Evolutionary conservation across 75 land plant species (phyloP).

Genomic region (Picea sitchensis): DNA sequence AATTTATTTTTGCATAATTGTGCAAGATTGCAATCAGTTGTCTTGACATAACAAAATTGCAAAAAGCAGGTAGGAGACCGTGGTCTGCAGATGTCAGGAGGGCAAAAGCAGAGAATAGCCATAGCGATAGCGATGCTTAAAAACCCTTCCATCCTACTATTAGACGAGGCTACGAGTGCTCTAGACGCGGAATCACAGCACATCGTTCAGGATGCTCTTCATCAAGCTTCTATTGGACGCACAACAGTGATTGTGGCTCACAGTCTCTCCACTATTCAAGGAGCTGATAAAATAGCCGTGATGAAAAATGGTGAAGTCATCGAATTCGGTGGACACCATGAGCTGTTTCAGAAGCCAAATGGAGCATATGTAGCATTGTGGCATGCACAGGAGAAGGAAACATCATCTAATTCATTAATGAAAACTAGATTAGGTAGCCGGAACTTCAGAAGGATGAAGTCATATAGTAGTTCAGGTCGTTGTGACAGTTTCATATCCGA

Average conservation of each 20-base stretch:
- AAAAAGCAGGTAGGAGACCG: slow-evolving; percentile 28
- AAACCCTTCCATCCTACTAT: slow-evolving; percentile 24
- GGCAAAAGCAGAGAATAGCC: slow-evolving; percentile 38
- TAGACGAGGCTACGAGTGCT: slow-evolving; percentile 38
- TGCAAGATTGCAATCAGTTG: background rate
- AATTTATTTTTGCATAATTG: background rate
- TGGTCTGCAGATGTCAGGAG: slow-evolving; percentile 40
- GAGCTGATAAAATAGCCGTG: slow-evolving; percentile 33
- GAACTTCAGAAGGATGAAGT: slow-evolving; percentile 13
- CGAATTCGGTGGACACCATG: slow-evolving; percentile 25
- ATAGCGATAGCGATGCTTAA: slow-evolving; percentile 33
- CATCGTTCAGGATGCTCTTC: slow-evolving; percentile 27
- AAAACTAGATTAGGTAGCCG: background rate
- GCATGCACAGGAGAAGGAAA: slow-evolving; percentile 8
- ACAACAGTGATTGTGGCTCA: slow-evolving; percentile 29
- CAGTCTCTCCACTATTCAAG: slow-evolving; percentile 22
- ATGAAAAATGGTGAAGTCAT: slow-evolving; percentile 25
- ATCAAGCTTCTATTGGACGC: slow-evolving; percentile 10
- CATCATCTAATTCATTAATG: background rate
- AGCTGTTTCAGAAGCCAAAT: background rate
- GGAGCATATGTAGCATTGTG: slow-evolving; percentile 28
- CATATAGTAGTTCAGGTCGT: slow-evolving; percentile 2
- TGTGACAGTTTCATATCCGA: background rate
- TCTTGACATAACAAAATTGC: background rate
- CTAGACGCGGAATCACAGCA: slow-evolving; percentile 30